phyloP scores from a whole-genome alignment of 2,329 filamentous ascomycete species.

The Calonectria henricotiae region DNA sequence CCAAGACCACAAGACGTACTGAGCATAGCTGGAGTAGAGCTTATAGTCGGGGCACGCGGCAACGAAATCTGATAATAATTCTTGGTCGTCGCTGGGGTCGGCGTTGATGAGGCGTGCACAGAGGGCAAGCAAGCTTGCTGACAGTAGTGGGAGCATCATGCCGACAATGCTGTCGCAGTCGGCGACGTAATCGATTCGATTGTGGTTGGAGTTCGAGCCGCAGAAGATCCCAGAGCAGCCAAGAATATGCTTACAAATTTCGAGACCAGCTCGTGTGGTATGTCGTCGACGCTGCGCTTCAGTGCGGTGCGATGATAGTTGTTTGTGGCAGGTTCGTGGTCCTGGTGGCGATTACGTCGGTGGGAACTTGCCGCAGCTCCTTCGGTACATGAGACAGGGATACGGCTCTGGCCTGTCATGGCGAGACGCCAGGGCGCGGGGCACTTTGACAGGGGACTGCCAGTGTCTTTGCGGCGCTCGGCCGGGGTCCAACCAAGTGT shows the following conservation, averaged over 20 bases:
- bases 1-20: constrained; percentile 55
- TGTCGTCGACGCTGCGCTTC: neutral
- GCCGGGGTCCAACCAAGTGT: neutral
- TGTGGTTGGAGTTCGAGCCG: neutral
- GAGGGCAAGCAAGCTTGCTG: constrained; percentile 52
- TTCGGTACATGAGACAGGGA: constrained; percentile 37
- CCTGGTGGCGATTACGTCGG: constrained; percentile 29
- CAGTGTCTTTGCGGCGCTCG: neutral
- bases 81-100: constrained; percentile 43
- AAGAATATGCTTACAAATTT: neutral
- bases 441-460: constrained; percentile 9
- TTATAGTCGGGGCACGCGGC: constrained; percentile 62
- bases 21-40: constrained; percentile 58
- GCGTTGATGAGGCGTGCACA: constrained; percentile 45
- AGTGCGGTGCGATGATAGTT: neutral
- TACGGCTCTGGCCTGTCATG: constrained; percentile 22
- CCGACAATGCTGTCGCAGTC: constrained; percentile 2
- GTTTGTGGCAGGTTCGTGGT: constrained; percentile 4
- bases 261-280: constrained; percentile 23
- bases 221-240: neutral
- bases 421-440: constrained; percentile 1
- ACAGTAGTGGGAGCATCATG: constrained; percentile 53
- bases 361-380: constrained; percentile 17
- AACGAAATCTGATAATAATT: constrained; percentile 47
- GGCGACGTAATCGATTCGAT: neutral